phyloP scores from a whole-genome alignment of 768 basidiomycete species.

The Tylopilus balloui region DNA sequence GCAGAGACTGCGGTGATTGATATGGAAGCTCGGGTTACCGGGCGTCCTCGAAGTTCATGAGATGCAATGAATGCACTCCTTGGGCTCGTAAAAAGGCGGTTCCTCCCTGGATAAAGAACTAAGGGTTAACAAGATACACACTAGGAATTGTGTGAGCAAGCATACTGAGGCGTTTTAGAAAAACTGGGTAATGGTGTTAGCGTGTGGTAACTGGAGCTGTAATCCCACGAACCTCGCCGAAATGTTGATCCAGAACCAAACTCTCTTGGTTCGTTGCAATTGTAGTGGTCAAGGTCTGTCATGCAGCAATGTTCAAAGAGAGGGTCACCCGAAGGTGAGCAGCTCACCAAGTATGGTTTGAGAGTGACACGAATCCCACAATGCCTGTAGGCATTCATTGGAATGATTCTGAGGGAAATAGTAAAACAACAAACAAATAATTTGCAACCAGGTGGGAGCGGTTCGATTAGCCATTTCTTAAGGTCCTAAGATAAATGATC shows the following conservation, averaged over 20 bases:
- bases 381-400: constrained; percentile 14
- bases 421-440: constrained; percentile 22
- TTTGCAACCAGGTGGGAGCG: constrained; percentile 26
- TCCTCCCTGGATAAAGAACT: constrained; percentile 3
- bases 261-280: constrained; percentile 21
- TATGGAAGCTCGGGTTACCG: constrained; percentile 5
- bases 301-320: background rate
- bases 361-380: constrained; percentile 31
- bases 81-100: background rate
- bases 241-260: background rate
- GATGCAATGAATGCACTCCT: background rate
- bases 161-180: constrained; percentile 9
- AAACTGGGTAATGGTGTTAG: constrained; percentile 3
- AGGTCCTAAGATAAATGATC: constrained; percentile 15
- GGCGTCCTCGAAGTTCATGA: constrained; percentile 12
- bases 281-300: constrained; percentile 26
- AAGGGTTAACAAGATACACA: background rate
- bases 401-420: background rate
- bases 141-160: background rate
- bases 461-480: constrained; percentile 21
- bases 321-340: background rate
- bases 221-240: constrained; percentile 12
- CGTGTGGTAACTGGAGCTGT: background rate
- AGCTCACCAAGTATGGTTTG: constrained; percentile 26
- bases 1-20: constrained; percentile 16